Percentiles rank a stretch among this genome's conserved stretches.
These are phyloP conservation scores for Toxoplasma gondii DNA, from an alignment of 169 alveolate genomes.

Conservation along the genomic window DNA sequence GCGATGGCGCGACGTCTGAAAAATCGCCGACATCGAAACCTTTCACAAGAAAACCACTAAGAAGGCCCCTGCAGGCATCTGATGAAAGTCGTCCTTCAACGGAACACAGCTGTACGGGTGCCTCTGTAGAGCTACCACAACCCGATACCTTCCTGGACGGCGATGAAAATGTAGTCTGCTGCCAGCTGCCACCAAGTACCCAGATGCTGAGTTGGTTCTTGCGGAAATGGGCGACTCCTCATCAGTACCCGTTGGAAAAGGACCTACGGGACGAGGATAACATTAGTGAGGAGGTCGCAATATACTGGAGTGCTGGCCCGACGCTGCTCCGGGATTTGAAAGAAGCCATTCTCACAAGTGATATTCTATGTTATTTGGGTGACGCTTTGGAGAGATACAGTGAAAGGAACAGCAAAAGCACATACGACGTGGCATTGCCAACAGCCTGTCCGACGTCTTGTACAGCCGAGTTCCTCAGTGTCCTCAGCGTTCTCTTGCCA, in stretches of 20 bases:
- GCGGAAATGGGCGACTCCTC: not conserved
- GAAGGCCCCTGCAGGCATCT: too few species aligned
- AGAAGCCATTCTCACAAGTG: not conserved
- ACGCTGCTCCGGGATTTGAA: not conserved
- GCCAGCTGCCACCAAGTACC: not conserved
- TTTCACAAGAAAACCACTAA: too few species aligned
- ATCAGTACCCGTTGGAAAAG: not conserved
- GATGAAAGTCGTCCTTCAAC: too few species aligned
- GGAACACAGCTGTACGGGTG: too few species aligned
- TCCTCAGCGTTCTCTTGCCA: not conserved
- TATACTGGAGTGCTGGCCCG: not conserved
- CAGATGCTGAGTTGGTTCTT: not conserved
- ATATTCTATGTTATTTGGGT: not conserved
- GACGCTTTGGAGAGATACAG: not conserved
- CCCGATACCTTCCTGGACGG: too few species aligned
- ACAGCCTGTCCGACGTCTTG: not conserved
- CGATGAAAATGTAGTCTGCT: not conserved
- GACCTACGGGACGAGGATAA: not conserved
- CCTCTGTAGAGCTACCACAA: too few species aligned
- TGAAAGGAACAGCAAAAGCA: not conserved
- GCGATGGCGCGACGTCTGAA: too few species aligned
- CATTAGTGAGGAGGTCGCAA: not conserved
- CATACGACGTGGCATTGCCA: not conserved
- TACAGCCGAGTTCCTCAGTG: not conserved
- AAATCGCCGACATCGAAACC: too few species aligned